Percentiles rank a stretch among this genome's conserved stretches.
These are phyloP conservation scores for Pyrenochaeta sp. DNA, from an alignment of 2,329 filamentous ascomycete genomes.

Conservation along the genomic window DNA sequence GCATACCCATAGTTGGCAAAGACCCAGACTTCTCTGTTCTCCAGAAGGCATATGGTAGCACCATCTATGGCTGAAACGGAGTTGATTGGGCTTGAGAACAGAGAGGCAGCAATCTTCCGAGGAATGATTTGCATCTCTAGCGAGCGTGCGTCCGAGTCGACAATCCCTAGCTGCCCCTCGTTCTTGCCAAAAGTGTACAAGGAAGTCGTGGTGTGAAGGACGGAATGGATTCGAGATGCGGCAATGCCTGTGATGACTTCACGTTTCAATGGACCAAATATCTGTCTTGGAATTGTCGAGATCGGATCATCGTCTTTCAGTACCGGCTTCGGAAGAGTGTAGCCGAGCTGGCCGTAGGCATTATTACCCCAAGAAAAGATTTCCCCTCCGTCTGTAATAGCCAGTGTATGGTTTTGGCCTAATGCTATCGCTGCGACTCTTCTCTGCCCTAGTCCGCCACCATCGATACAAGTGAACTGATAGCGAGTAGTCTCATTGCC, in stretches of 20 bases:
- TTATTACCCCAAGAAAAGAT: slow-evolving; percentile 96
- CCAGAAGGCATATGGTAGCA: slow-evolving; percentile 84
- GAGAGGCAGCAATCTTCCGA: slow-evolving; percentile 84
- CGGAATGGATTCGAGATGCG: slow-evolving; percentile 90
- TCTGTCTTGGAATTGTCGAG: slow-evolving; percentile 81
- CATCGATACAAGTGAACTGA: slow-evolving; percentile 81
- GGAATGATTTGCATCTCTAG: slow-evolving; percentile 83
- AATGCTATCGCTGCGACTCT: slow-evolving; percentile 80
- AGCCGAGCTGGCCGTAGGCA: slow-evolving; percentile 83
- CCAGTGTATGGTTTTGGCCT: slow-evolving; percentile 90
- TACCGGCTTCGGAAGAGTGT: slow-evolving; percentile 71
- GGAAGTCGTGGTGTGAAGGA: slow-evolving; percentile 80
- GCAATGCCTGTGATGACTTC: slow-evolving; percentile 82
- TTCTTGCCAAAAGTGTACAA: slow-evolving; percentile 97
- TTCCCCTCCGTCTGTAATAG: slow-evolving; percentile 84
- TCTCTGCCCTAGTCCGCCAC: slow-evolving; percentile 74
- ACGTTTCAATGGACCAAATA: slow-evolving; percentile 90
- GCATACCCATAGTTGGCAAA: slow-evolving; percentile 97
- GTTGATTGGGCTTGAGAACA: slow-evolving; percentile 75
- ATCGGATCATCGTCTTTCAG: slow-evolving; percentile 83
- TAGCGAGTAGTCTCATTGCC: slow-evolving; percentile 92
- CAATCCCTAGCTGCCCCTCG: slow-evolving; percentile 88
- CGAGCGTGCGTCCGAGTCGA: slow-evolving; percentile 93
- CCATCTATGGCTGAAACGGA: slow-evolving; percentile 89
- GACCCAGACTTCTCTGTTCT: slow-evolving; percentile 88